Evolutionary conservation across 257 asterid genomes (phyloP).

Genomic region (Petunia axillaris): DNA sequence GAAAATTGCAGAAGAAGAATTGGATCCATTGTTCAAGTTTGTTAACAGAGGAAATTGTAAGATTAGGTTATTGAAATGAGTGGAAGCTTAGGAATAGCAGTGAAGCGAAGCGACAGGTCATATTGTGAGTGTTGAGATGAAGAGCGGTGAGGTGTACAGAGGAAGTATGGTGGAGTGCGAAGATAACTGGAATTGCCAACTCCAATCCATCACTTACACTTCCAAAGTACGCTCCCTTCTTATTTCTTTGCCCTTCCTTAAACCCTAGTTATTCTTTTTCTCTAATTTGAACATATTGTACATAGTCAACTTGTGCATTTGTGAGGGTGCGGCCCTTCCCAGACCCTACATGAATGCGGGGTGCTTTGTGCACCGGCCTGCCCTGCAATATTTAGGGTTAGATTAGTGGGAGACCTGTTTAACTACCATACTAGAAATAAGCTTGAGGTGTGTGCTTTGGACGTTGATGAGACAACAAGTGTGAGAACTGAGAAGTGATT

Average conservation of each 20-base stretch:
- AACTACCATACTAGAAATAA: background rate
- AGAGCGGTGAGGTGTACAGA: conserved; percentile 91
- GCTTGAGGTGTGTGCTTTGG: no score
- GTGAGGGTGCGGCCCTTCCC: no score
- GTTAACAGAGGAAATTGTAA: background rate
- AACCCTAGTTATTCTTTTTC: conserved; percentile 15
- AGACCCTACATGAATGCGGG: no score
- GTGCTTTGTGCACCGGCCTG: no score
- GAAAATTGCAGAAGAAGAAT: background rate
- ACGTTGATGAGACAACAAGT: no score
- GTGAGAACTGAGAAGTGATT: no score
- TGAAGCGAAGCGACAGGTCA: conserved; percentile 99
- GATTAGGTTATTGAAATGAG: conserved; percentile 55
- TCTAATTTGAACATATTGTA: background rate
- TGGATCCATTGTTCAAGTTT: conserved; percentile 16
- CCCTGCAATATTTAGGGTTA: background rate
- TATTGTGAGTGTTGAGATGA: conserved; percentile 85
- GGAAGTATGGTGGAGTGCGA: conserved; percentile 87
- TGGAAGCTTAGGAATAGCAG: conserved; percentile 92
- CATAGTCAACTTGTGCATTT: no score
- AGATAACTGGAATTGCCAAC: conserved; percentile 65
- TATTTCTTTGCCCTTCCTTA: conserved; percentile 9
- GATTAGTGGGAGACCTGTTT: background rate
- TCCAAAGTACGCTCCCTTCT: conserved; percentile 42
- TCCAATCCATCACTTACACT: conserved; percentile 54